These are phyloP conservation scores for Phylloporus arenicola DNA, from an alignment of 768 basidiomycete species.

Conservation along the genomic window DNA sequence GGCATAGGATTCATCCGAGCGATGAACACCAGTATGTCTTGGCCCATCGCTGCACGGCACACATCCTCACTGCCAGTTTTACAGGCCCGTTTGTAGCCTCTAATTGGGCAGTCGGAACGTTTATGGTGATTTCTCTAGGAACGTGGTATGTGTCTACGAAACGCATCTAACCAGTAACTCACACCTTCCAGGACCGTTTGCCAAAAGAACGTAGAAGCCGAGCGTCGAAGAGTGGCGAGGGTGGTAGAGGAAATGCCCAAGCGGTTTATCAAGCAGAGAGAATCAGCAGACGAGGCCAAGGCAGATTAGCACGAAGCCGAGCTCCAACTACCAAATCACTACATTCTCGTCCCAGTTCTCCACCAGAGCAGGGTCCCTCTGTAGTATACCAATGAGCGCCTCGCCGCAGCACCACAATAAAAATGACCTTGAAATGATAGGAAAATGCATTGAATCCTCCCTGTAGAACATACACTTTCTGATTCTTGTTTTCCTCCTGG, in stretches of 20 bases:
- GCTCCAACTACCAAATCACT: conserved; percentile 48
- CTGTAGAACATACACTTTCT: conserved; percentile 60
- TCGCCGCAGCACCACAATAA: not conserved
- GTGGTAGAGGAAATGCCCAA: conserved; percentile 60
- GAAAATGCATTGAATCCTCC: conserved; percentile 76
- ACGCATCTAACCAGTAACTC: conserved; percentile 3
- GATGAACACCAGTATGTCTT: conserved; percentile 52
- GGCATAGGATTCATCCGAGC: conserved; percentile 74
- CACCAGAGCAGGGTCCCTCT: conserved; percentile 65
- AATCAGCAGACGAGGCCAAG: conserved; percentile 23
- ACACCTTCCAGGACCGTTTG: conserved; percentile 53
- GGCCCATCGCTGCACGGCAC: not conserved
- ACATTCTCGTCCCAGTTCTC: conserved; percentile 63
- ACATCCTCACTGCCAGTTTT: conserved; percentile 4
- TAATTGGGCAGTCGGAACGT: conserved; percentile 78
- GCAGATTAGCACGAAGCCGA: not conserved
- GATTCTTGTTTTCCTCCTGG: conserved; percentile 38
- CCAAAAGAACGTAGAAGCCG: conserved; percentile 48
- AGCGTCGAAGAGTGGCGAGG: conserved; percentile 49
- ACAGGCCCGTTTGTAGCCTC: conserved; percentile 57
- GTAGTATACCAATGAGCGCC: conserved; percentile 5
- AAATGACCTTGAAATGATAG: conserved; percentile 53
- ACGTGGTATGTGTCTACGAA: conserved; percentile 51
- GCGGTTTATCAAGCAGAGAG: conserved; percentile 43
- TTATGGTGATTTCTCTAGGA: conserved; percentile 58